Percentiles rank a stretch among this genome's conserved stretches.
These are phyloP conservation scores for Rutidosis leptorrhynchoides DNA, from an alignment of 129 eudicot species.

Conservation along the genomic window DNA sequence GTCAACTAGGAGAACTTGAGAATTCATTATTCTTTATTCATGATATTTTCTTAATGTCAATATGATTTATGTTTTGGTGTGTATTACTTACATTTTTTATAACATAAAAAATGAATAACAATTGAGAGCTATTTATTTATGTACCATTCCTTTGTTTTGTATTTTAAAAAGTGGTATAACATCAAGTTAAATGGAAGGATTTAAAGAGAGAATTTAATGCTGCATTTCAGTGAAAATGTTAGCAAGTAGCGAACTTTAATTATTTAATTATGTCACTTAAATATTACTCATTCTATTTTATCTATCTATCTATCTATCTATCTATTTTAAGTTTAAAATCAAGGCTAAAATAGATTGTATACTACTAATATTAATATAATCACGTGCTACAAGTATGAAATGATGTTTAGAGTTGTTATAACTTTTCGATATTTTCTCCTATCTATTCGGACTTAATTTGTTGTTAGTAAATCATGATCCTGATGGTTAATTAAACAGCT, in stretches of 20 bases:
- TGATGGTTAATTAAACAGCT: background rate
- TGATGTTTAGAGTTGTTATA: background rate
- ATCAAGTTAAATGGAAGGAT: background rate
- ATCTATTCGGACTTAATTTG: background rate
- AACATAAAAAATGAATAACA: constrained; percentile 11
- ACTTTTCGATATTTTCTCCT: constrained; percentile 1
- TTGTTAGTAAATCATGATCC: background rate
- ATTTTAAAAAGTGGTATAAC: no score
- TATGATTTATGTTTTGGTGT: constrained; percentile 16
- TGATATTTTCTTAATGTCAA: constrained; percentile 36
- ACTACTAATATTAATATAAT: no score
- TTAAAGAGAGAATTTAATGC: background rate
- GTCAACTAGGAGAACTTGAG: constrained; percentile 44
- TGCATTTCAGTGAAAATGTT: background rate
- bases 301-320: no score
- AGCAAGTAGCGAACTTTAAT: background rate
- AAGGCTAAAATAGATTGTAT: no score
- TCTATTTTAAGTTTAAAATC: no score
- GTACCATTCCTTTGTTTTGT: background rate
- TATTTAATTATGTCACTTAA: no score
- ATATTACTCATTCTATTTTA: no score
- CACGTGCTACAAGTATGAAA: background rate
- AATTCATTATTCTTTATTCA: background rate
- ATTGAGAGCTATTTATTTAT: background rate
- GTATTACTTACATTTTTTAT: background rate